Evolutionary conservation across 768 basidiomycete species (phyloP), one percentile per base, ranked within the genome.

Genomic region (Favolaschia claudopus): DNA sequence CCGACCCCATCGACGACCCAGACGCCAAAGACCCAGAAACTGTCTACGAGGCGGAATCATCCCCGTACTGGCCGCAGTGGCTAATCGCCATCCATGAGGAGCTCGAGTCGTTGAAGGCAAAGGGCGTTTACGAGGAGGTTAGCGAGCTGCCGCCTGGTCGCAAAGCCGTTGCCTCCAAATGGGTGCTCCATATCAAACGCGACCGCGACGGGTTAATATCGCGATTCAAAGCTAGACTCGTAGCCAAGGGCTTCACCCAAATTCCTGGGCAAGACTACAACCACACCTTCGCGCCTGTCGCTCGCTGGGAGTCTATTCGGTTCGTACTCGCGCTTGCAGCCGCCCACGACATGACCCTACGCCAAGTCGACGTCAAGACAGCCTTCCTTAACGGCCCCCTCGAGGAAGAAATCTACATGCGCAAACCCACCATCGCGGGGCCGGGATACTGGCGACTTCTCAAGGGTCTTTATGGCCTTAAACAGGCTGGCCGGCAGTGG

Each of bases 181-280:
- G 53, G 53, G 53, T 55, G 2, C 33, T 70, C 2, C 58, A 53
- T 29, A 60, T 60, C 25, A 60, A 60, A 25, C 58, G 50, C 20
- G 51, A 60, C 19, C 32, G 20, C 0, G 52, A 60, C 2, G 52
- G 58, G 20, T 51, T 45, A 39, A 60, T 60, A 0, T 24, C 53
- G 1, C 14, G 53, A 17, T 55, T 55, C 53, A 55, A 55, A 24
- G 53, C 43, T 2, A 13, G 53, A 17, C 13, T 55, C 4, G 53
- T 55, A 4, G 53, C 53, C 1, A 55, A 55, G 60, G 55, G 55
- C 0, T 76, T 69, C 61, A 54, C 64, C 0, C 76, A 77, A 51
- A 54, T 66, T 6, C 64, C n/a, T n/a, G n/a, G n/a, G n/a, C n/a
- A n/a, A n/a, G n/a, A n/a, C n/a, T n/a, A n/a, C n/a, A n/a, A n/a